Evolutionary conservation across 768 basidiomycete genomes (phyloP).

Genomic region (Trametes sanguinea): DNA sequence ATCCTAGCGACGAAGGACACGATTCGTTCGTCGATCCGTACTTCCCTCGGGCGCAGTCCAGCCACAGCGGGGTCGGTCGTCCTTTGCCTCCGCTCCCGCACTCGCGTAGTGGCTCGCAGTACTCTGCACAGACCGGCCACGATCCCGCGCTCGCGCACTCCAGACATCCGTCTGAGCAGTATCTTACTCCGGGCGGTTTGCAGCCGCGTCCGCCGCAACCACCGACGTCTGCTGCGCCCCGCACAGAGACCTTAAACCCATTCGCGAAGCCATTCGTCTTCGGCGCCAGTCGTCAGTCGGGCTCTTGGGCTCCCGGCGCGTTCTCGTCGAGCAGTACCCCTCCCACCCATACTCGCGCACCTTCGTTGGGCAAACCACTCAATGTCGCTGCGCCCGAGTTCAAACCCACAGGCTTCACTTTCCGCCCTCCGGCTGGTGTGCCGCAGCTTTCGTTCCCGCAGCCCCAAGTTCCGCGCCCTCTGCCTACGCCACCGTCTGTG

Average conservation of each 20-base stretch:
- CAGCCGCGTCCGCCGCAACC: constrained; percentile 23
- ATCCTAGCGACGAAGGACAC: constrained; percentile 78
- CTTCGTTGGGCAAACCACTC: constrained; percentile 65
- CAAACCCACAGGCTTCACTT: constrained; percentile 75
- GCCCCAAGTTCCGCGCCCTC: constrained; percentile 38
- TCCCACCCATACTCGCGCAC: constrained; percentile 41
- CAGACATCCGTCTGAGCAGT: constrained; percentile 46
- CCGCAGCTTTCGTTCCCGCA: constrained; percentile 54
- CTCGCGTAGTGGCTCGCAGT: constrained; percentile 65
- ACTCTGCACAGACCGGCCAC: constrained; percentile 45
- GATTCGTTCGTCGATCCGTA: constrained; percentile 16
- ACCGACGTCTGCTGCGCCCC: constrained; percentile 15
- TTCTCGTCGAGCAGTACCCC: constrained; percentile 35
- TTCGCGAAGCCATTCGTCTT: constrained; percentile 86
- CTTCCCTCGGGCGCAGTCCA: constrained; percentile 45
- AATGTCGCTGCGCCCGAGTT: constrained; percentile 82
- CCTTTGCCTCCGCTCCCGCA: constrained; percentile 65
- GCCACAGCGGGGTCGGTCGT: constrained; percentile 44
- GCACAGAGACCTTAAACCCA: constrained; percentile 60
- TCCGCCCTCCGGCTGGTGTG: constrained; percentile 68
- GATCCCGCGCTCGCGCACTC: constrained; percentile 71
- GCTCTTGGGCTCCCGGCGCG: constrained; percentile 36
- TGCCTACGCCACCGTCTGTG: constrained; percentile 40
- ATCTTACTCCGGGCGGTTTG: constrained; percentile 34
- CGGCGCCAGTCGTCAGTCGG: constrained; percentile 45